Evolutionary conservation across 768 basidiomycete genomes (phyloP).

Genomic region (Candolleomyces eurysporus): DNA sequence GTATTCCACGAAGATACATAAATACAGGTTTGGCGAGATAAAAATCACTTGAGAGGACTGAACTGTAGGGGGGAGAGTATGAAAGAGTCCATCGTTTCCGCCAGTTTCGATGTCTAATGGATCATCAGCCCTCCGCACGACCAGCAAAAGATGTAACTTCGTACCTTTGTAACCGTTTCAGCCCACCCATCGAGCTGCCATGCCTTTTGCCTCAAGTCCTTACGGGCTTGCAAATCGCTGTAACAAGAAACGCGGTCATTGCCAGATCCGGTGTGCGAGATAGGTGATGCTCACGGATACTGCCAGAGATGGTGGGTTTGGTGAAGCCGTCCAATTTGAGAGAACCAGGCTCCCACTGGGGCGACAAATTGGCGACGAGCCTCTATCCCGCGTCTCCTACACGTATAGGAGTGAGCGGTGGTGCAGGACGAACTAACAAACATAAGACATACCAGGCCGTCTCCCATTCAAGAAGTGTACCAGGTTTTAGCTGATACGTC

Average conservation of each 20-base stretch:
- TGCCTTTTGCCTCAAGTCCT: conserved; percentile 82
- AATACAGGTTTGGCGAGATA: conserved; percentile 2
- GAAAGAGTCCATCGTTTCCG: conserved; percentile 82
- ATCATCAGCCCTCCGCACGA: conserved; percentile 8
- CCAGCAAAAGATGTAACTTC: conserved; percentile 14
- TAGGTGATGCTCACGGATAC: conserved; percentile 64
- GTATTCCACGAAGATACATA: conserved; percentile 1
- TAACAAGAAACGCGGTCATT: conserved; percentile 9
- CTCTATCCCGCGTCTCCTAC: conserved; percentile 90
- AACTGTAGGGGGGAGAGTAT: conserved; percentile 79
- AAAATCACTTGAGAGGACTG: conserved; percentile 74
- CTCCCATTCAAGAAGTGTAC: conserved; percentile 94
- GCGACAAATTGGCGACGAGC: conserved; percentile 85
- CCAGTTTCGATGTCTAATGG: conserved; percentile 81
- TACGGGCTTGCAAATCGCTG: conserved; percentile 76
- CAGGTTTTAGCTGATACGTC: conserved; percentile 84
- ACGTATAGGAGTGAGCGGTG: neutral
- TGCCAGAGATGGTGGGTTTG: conserved; percentile 98
- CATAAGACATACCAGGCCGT: conserved; percentile 67
- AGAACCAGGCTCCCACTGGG: conserved; percentile 89
- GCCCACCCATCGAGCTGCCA: conserved; percentile 97
- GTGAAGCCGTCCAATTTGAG: conserved; percentile 78
- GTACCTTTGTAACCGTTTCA: conserved; percentile 87
- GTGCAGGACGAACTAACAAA: neutral
- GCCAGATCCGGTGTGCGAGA: conserved; percentile 6